Evolutionary conservation across 1,284 basidiomycete species (phyloP).

Genomic region (Tremellales sp.): DNA sequence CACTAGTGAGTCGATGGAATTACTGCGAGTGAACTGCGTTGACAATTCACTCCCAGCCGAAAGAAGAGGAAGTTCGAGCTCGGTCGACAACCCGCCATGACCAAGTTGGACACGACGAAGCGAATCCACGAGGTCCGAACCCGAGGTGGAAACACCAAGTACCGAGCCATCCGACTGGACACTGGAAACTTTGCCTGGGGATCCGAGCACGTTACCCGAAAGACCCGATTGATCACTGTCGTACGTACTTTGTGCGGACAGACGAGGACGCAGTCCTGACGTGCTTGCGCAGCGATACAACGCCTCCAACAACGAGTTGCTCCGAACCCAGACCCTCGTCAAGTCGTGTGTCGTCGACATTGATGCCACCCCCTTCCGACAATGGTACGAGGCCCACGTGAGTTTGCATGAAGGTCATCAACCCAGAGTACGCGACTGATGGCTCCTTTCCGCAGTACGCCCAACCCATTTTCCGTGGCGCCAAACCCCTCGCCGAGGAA

Average conservation of each 20-base stretch:
- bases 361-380: slow-evolving; percentile 94
- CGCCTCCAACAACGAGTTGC: slow-evolving; percentile 96
- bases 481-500: slow-evolving; percentile 57
- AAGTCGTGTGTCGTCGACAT: slow-evolving; percentile 91
- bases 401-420: slow-evolving; percentile 44
- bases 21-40: background rate
- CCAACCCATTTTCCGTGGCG: slow-evolving; percentile 76
- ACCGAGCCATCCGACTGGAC: slow-evolving; percentile 89
- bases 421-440: background rate
- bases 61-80: slow-evolving; percentile 99
- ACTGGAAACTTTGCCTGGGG: slow-evolving; percentile 96
- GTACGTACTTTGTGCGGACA: slow-evolving; percentile 61
- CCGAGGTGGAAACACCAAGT: slow-evolving; percentile 89
- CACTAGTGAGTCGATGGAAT: slow-evolving; percentile 51
- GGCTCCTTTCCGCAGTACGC: slow-evolving; percentile 64
- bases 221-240: slow-evolving; percentile 90
- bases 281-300: slow-evolving; percentile 79
- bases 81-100: slow-evolving; percentile 91
- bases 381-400: slow-evolving; percentile 96
- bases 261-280: too few species aligned
- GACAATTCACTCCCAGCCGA: slow-evolving; percentile 52
- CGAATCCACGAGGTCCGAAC: slow-evolving; percentile 88
- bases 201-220: slow-evolving; percentile 83
- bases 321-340: slow-evolving; percentile 96
- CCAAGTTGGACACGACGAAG: slow-evolving; percentile 82